Evolutionary conservation across 345 rosid genomes (phyloP).

Genomic region (Alliaria petiolata): DNA sequence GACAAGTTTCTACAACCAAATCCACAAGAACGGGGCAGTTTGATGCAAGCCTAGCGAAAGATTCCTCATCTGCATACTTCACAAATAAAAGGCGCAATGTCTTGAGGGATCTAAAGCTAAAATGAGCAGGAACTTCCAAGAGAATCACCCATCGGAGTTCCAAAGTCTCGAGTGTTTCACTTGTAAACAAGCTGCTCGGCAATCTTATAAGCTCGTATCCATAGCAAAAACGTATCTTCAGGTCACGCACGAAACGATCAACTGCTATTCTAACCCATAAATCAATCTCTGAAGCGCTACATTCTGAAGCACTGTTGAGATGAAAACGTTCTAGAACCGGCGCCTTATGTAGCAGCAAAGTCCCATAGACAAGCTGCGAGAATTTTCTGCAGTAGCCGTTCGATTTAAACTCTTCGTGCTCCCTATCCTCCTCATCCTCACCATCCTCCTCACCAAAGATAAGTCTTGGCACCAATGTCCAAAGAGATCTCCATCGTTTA

Average conservation of each 20-base stretch:
- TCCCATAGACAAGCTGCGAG: neutral
- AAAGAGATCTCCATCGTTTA: neutral
- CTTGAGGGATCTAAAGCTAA: neutral
- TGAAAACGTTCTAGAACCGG: neutral
- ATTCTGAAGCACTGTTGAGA: neutral
- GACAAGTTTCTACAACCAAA: neutral
- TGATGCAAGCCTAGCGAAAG: neutral
- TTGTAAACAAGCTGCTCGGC: neutral
- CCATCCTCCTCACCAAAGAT: neutral
- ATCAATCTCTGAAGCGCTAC: neutral
- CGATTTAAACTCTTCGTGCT: neutral
- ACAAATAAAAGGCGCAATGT: neutral
- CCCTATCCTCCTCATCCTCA: neutral
- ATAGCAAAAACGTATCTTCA: neutral
- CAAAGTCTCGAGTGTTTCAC: neutral
- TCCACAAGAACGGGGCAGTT: neutral
- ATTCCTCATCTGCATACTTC: neutral
- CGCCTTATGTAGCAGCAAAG: neutral
- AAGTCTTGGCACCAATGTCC: slow-evolving; percentile 8
- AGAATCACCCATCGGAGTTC: neutral
- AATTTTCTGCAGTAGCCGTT: neutral
- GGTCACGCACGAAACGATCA: neutral
- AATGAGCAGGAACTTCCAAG: slow-evolving; percentile 1
- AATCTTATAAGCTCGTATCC: neutral
- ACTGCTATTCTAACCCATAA: slow-evolving; percentile 16